These are phyloP conservation scores for Nannochloropsis salina DNA, from an alignment of 108 stramenopile genomes.

Conservation along the genomic window DNA sequence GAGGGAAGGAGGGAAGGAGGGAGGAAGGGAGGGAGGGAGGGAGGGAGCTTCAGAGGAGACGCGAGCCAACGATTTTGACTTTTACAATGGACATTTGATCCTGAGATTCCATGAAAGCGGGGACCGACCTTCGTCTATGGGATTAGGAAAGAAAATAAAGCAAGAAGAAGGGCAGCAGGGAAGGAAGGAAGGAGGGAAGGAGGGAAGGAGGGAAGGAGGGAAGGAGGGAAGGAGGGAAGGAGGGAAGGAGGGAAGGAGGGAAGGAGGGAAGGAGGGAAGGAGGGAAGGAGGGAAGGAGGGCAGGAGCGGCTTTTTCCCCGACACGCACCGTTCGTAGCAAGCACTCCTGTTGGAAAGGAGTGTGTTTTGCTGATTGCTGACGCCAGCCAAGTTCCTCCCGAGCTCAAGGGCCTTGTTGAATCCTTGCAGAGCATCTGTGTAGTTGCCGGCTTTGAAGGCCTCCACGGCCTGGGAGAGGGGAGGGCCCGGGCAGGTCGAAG, in stretches of 20 bases:
- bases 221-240: not conserved
- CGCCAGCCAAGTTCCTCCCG: not conserved
- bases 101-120: too few species aligned
- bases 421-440: not conserved
- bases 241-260: not conserved
- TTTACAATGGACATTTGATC: too few species aligned
- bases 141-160: too few species aligned
- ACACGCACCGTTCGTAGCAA: not conserved
- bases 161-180: too few species aligned
- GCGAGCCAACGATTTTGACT: too few species aligned
- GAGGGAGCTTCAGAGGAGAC: too few species aligned
- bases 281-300: not conserved
- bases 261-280: not conserved
- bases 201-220: not conserved
- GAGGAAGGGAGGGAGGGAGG: slow-evolving; percentile 2
- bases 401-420: not conserved
- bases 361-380: not conserved
- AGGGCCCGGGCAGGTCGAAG: too few species aligned
- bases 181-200: not conserved
- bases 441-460: not conserved
- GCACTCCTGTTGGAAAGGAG: not conserved
- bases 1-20: too few species aligned
- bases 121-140: too few species aligned
- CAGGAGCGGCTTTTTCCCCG: not conserved
- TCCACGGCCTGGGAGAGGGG: not conserved